Conservation (phyloP, 148 eudicot species). For the Cornus florida region DNA sequence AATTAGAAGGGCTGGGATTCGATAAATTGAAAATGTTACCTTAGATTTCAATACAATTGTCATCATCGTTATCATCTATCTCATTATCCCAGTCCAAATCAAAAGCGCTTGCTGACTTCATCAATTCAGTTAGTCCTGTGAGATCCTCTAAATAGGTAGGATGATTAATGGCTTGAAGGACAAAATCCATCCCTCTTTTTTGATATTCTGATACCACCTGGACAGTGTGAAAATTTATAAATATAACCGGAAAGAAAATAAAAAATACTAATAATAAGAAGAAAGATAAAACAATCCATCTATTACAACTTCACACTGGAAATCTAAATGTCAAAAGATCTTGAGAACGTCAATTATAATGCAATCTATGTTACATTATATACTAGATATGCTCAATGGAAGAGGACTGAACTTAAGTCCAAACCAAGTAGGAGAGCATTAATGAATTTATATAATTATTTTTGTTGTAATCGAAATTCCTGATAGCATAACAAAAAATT, state of each 20-base stretch:
- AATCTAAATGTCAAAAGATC: background rate
- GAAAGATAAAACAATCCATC: background rate
- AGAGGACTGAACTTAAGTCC: background rate
- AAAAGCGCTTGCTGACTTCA: conserved; percentile 63
- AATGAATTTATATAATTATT: background rate
- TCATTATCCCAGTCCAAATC: conserved; percentile 77
- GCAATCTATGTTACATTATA: background rate
- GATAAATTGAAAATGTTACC: background rate
- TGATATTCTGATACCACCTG: conserved; percentile 86
- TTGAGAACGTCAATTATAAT: background rate
- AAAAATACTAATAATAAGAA: background rate
- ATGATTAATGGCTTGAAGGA: conserved; percentile 86
- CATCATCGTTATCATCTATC: conserved; percentile 37
- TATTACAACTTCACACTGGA: background rate
- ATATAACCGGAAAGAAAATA: background rate
- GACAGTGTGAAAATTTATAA: background rate
- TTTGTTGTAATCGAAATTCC: no score
- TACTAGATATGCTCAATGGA: background rate
- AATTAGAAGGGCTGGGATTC: background rate
- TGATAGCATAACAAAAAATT: no score
- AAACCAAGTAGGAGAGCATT: background rate
- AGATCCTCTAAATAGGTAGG: conserved; percentile 94
- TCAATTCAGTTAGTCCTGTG: conserved; percentile 84
- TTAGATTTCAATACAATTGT: conserved; percentile 62
- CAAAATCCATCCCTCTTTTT: conserved; percentile 63